Conservation (phyloP, 306 rosid genomes). For the Carpinus viminea region DNA sequence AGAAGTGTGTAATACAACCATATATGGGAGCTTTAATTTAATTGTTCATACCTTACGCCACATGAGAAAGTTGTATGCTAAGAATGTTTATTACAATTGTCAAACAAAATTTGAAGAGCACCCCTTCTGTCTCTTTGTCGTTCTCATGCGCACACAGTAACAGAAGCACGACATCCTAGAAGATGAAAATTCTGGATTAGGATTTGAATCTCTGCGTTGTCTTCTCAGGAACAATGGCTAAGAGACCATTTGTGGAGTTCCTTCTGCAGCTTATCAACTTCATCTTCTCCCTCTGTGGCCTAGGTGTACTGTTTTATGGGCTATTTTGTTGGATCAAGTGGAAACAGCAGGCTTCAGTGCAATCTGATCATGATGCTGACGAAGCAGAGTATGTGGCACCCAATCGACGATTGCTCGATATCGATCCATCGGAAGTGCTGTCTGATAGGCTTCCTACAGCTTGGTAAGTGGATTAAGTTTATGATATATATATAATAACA, state of each 20-base stretch:
- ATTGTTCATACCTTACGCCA: too few species aligned
- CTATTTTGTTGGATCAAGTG: constrained; percentile 18
- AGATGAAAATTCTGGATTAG: neutral
- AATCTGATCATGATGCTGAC: neutral
- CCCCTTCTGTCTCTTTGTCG: neutral
- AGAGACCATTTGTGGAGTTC: constrained; percentile 29
- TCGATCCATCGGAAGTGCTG: neutral
- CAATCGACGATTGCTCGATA: constrained; percentile 17
- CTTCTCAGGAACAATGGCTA: constrained; percentile 9
- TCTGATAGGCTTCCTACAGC: constrained; percentile 9
- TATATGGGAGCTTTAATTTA: too few species aligned
- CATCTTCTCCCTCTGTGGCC: constrained; percentile 19
- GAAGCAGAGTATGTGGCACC: neutral
- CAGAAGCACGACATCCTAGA: neutral
- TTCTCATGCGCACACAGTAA: neutral
- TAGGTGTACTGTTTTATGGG: constrained; percentile 26
- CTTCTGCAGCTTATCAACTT: constrained; percentile 28
- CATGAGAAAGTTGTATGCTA: too few species aligned
- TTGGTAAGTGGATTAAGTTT: constrained; percentile 11
- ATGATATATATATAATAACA: neutral
- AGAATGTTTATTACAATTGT: neutral
- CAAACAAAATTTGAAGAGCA: neutral
- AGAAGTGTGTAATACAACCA: too few species aligned
- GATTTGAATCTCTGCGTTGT: neutral
- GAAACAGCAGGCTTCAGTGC: constrained; percentile 5